These are phyloP conservation scores for Xylaria castorea DNA, from an alignment of 495 filamentous ascomycete genomes.

Conservation along the genomic window DNA sequence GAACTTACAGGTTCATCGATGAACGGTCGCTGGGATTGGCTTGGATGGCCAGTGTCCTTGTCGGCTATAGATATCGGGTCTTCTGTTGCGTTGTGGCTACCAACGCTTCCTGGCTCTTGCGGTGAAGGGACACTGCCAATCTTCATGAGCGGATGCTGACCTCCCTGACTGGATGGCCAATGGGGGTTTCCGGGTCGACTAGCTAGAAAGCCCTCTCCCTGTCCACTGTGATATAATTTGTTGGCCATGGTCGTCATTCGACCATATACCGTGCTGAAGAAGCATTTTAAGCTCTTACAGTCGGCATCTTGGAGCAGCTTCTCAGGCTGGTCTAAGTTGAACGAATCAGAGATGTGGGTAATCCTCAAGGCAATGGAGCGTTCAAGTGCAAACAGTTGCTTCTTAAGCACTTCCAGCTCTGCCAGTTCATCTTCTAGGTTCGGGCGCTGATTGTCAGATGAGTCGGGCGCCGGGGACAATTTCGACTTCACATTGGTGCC, in stretches of 20 bases:
- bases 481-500: conserved; percentile 32
- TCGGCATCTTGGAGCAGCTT: conserved; percentile 31
- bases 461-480: conserved; percentile 17
- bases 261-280: conserved; percentile 36
- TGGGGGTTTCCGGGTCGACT: conserved; percentile 23
- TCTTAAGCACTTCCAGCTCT: conserved; percentile 44
- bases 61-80: neutral
- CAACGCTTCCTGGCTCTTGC: neutral
- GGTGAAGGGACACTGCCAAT: conserved; percentile 3
- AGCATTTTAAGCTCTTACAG: conserved; percentile 40
- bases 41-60: neutral
- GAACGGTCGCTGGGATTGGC: neutral
- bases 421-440: conserved; percentile 41
- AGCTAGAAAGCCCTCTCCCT: conserved; percentile 24
- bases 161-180: conserved; percentile 30
- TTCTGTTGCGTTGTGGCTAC: neutral
- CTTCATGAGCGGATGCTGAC: conserved; percentile 27
- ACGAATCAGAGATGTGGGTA: conserved; percentile 35
- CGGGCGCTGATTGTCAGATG: conserved; percentile 22
- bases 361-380: conserved; percentile 41
- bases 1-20: conserved; percentile 8
- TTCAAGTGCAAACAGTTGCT: conserved; percentile 40
- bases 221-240: conserved; percentile 32
- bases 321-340: conserved; percentile 30
- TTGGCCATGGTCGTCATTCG: conserved; percentile 36